Conservation (phyloP, 768 basidiomycete genomes). For the Lactarius quietus region DNA sequence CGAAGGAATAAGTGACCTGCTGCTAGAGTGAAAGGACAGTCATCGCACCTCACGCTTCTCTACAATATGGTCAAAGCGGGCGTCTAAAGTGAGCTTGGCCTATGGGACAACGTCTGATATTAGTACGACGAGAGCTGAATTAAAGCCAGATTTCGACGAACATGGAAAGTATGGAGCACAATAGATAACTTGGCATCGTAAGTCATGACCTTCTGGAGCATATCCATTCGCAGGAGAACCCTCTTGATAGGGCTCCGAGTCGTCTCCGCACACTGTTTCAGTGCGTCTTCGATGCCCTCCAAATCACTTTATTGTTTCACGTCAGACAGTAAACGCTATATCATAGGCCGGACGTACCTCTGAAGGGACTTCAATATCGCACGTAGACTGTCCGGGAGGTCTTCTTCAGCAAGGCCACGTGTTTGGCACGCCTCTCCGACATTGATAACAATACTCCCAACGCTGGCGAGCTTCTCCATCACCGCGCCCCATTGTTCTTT, state of each 20-base stretch:
- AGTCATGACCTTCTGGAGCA: constrained; percentile 1
- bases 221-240: not conserved
- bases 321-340: not conserved
- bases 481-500: not conserved
- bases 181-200: constrained; percentile 2
- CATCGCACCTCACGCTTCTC: not conserved
- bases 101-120: not conserved
- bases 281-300: not conserved
- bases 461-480: not conserved
- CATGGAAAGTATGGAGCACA: not conserved
- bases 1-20: not conserved
- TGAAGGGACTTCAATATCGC: not conserved
- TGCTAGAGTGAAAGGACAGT: too few relatives aligned
- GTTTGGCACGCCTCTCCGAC: not conserved
- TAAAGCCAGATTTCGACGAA: not conserved
- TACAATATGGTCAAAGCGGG: not conserved
- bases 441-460: not conserved
- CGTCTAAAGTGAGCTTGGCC: not conserved
- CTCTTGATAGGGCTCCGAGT: not conserved
- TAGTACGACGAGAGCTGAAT: not conserved
- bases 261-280: not conserved
- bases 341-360: not conserved
- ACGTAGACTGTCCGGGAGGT: not conserved
- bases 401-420: not conserved
- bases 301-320: constrained; percentile 1